These are phyloP conservation scores for Aspergillus sp. DNA, from an alignment of 2,329 filamentous ascomycete species.

Conservation along the genomic window DNA sequence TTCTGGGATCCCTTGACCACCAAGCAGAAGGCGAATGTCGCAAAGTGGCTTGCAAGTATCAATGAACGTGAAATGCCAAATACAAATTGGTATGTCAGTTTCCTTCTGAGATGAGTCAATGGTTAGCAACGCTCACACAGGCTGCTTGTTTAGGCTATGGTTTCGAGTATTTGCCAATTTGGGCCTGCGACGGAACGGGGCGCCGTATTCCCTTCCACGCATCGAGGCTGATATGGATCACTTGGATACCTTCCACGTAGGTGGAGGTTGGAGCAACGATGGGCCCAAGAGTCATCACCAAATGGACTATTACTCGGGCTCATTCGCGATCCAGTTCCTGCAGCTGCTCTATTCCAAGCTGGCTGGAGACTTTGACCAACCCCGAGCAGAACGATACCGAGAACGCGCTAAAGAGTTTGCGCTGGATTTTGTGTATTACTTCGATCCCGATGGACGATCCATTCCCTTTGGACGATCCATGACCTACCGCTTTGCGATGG, in stretches of 20 bases:
- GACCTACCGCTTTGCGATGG: conserved; percentile 82
- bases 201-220: conserved; percentile 66
- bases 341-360: conserved; percentile 76
- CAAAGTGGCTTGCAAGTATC: conserved; percentile 72
- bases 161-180: conserved; percentile 83
- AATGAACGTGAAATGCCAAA: conserved; percentile 70
- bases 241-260: conserved; percentile 78
- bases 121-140: not conserved
- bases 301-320: conserved; percentile 83
- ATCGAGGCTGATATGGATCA: conserved; percentile 75
- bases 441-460: conserved; percentile 68
- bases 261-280: conserved; percentile 79
- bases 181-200: conserved; percentile 72
- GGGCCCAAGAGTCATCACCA: conserved; percentile 76
- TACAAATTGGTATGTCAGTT: conserved; percentile 60
- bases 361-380: conserved; percentile 63
- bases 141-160: conserved; percentile 60
- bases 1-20: conserved; percentile 68
- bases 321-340: conserved; percentile 78
- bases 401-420: conserved; percentile 66
- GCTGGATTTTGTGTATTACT: conserved; percentile 73
- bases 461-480: conserved; percentile 77
- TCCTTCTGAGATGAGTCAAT: not conserved
- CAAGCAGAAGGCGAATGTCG: conserved; percentile 64
- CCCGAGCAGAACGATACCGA: conserved; percentile 67